These are phyloP conservation scores for Leccinum insolens DNA, from an alignment of 1,284 basidiomycete species.

Conservation along the genomic window DNA sequence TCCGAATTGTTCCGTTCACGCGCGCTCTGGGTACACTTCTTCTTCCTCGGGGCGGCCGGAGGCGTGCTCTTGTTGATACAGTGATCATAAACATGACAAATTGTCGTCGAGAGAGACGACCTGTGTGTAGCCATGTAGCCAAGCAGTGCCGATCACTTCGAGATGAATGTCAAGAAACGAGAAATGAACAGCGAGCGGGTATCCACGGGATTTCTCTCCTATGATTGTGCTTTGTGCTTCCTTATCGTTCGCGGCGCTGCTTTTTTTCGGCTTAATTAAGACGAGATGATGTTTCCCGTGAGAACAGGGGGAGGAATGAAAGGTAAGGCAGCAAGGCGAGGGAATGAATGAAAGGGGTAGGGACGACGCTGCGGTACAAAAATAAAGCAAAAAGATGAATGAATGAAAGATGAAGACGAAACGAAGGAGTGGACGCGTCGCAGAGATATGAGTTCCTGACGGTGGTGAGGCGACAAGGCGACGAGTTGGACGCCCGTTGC, in stretches of 20 bases:
- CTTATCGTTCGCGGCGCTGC: background rate
- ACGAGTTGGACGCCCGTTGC: background rate
- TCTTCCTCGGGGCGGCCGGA: background rate
- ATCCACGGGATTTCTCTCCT: background rate
- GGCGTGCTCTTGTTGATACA: background rate
- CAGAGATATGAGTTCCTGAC: slow-evolving; percentile 8
- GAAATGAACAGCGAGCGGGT: background rate
- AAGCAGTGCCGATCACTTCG: background rate
- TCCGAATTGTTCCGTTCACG: background rate
- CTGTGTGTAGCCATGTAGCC: background rate
- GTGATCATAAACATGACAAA: background rate
- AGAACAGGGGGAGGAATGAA: background rate
- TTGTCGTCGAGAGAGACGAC: background rate
- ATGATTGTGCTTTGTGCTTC: background rate
- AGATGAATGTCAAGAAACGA: background rate
- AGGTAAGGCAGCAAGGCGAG: background rate
- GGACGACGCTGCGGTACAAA: background rate
- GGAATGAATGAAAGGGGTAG: background rate
- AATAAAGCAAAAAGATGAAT: background rate
- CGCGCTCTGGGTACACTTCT: background rate
- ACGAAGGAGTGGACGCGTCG: background rate
- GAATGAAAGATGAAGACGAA: slow-evolving; percentile 3
- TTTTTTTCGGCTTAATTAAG: background rate
- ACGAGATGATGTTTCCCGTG: background rate
- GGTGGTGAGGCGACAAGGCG: background rate